These are phyloP conservation scores for Syzygium syzygioides DNA, from an alignment of 441 rosid species.

Conservation along the genomic window DNA sequence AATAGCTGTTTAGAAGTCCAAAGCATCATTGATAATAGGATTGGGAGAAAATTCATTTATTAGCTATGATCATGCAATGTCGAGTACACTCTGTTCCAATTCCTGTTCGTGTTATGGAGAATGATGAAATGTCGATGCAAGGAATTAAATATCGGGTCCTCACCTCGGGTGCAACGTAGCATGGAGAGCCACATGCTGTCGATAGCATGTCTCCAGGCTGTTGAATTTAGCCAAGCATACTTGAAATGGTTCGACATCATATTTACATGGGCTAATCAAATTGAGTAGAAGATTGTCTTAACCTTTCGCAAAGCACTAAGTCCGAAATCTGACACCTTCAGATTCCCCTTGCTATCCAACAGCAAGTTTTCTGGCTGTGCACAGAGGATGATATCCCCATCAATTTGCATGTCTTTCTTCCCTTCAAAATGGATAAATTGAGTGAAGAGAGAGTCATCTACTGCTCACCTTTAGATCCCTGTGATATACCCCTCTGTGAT, in stretches of 20 bases:
- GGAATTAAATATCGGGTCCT: background rate
- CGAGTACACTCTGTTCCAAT: background rate
- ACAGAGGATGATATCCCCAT: background rate
- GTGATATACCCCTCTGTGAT: constrained; percentile 81
- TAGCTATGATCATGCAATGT: background rate
- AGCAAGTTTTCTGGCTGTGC: constrained; percentile 86
- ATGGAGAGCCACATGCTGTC: constrained; percentile 91
- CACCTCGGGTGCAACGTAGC: constrained; percentile 95
- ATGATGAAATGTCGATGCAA: background rate
- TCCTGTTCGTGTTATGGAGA: background rate
- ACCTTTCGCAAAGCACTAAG: constrained; percentile 75
- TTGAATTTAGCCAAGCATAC: constrained; percentile 8
- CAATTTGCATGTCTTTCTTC: background rate
- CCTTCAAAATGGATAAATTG: background rate
- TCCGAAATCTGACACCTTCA: constrained; percentile 86
- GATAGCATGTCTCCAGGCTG: constrained; percentile 75
- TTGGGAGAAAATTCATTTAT: background rate
- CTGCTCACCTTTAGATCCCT: constrained; percentile 72
- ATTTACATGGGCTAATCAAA: background rate
- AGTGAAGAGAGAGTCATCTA: background rate
- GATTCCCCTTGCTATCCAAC: constrained; percentile 56
- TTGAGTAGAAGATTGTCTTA: background rate
- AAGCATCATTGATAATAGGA: background rate
- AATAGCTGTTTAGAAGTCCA: constrained; percentile 43
- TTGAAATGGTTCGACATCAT: background rate